Conservation (phyloP, 495 filamentous ascomycete genomes). For the Aspergillus coremiiformis region DNA sequence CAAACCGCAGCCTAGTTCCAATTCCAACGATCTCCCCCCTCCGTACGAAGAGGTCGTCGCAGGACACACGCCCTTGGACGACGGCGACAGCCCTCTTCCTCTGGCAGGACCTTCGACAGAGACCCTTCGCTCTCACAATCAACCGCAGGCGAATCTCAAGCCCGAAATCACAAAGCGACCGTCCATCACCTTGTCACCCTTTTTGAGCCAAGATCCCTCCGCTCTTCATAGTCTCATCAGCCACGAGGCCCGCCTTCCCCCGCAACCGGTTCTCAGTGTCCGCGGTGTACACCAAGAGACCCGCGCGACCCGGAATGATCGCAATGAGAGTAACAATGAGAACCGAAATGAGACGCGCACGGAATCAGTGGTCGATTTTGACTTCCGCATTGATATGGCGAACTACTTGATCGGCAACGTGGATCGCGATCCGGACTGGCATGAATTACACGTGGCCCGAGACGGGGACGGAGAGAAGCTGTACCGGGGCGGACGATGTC, state of each 20-base stretch:
- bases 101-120: background rate
- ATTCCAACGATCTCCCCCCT: conserved; percentile 8
- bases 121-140: conserved; percentile 2
- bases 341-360: no score
- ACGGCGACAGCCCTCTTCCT: background rate
- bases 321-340: conserved; percentile 30
- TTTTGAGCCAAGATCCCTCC: conserved; percentile 17
- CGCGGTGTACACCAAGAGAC: conserved; percentile 29
- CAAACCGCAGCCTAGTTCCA: background rate
- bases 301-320: conserved; percentile 5
- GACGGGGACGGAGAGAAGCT: conserved; percentile 23
- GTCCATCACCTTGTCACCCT: conserved; percentile 20
- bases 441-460: conserved; percentile 15
- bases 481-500: conserved; percentile 25
- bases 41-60: conserved; percentile 10
- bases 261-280: conserved; percentile 29
- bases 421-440: conserved; percentile 6
- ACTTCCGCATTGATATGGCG: conserved; percentile 32
- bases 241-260: conserved; percentile 29
- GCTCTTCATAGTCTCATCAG: conserved; percentile 22
- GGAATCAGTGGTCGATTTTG: conserved; percentile 31
- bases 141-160: conserved; percentile 3
- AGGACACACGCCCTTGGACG: background rate
- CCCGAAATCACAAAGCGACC: conserved; percentile 6
- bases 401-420: conserved; percentile 29